phyloP scores from a whole-genome alignment of 169 alveolate genomes.

The Neospora caninum region DNA sequence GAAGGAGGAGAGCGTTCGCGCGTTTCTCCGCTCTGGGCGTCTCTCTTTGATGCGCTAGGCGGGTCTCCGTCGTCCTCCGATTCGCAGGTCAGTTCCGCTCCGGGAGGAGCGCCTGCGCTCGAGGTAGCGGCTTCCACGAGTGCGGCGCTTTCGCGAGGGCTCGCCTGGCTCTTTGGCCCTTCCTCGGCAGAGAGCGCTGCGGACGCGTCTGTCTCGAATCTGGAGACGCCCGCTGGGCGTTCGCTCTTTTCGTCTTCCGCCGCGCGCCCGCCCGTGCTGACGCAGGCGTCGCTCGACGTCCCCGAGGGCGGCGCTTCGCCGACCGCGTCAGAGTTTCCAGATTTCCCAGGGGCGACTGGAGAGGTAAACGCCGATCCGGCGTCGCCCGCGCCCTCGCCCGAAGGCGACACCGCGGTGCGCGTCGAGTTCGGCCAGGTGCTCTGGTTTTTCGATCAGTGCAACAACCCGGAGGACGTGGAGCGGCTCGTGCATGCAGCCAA shows the following conservation, averaged over 20 bases:
- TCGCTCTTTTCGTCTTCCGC: background rate
- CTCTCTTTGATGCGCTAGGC: background rate
- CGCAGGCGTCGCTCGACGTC: background rate
- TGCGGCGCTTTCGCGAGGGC: background rate
- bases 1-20: background rate
- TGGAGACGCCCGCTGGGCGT: background rate
- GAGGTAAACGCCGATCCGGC: too few relatives aligned
- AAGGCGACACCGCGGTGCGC: background rate
- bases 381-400: background rate
- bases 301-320: too few relatives aligned
- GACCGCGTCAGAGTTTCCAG: too few relatives aligned
- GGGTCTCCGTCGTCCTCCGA: background rate
- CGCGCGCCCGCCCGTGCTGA: background rate
- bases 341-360: too few relatives aligned
- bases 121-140: background rate
- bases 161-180: background rate
- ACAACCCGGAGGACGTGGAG: background rate
- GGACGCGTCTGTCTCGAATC: background rate
- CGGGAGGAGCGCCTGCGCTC: background rate
- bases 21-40: background rate
- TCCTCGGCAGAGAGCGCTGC: background rate
- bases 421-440: conserved; percentile 3
- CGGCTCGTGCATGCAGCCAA: conserved; percentile 42
- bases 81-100: background rate
- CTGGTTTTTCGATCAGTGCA: conserved; percentile 49